A percentile compares a stretch with the other conserved stretches of the same genome.
These are phyloP conservation scores for Saraca asoca DNA, from an alignment of 331 rosid genomes.

Conservation along the genomic window DNA sequence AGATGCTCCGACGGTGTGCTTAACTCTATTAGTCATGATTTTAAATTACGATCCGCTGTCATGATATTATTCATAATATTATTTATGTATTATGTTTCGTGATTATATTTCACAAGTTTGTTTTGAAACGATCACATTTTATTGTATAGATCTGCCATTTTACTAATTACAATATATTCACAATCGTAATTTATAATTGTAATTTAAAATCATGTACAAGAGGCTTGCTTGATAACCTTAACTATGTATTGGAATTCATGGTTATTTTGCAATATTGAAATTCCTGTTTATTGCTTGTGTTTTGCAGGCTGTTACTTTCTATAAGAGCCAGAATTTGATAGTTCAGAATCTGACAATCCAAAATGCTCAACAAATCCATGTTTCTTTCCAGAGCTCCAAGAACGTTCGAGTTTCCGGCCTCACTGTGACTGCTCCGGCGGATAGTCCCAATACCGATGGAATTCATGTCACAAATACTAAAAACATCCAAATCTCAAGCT, in stretches of 20 bases:
- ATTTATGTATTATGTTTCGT: no score
- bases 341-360: slow-evolving; percentile 47
- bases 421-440: slow-evolving; percentile 51
- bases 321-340: slow-evolving; percentile 40
- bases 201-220: not conserved
- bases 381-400: slow-evolving; percentile 49
- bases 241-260: not conserved
- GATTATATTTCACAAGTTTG: no score
- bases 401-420: slow-evolving; percentile 50
- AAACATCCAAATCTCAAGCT: slow-evolving; percentile 55
- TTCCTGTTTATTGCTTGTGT: not conserved
- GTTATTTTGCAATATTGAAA: not conserved
- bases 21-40: not conserved
- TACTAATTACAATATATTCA: no score
- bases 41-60: no score
- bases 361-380: slow-evolving; percentile 67
- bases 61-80: no score
- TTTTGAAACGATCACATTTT: no score
- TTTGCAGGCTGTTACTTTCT: slow-evolving; percentile 68
- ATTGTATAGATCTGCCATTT: no score
- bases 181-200: no score
- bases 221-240: not conserved
- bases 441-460: slow-evolving; percentile 84
- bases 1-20: slow-evolving; percentile 74
- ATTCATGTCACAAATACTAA: slow-evolving; percentile 70